phyloP scores from a whole-genome alignment of 73 alveolate species.

The Paraurostyla sp. region DNA sequence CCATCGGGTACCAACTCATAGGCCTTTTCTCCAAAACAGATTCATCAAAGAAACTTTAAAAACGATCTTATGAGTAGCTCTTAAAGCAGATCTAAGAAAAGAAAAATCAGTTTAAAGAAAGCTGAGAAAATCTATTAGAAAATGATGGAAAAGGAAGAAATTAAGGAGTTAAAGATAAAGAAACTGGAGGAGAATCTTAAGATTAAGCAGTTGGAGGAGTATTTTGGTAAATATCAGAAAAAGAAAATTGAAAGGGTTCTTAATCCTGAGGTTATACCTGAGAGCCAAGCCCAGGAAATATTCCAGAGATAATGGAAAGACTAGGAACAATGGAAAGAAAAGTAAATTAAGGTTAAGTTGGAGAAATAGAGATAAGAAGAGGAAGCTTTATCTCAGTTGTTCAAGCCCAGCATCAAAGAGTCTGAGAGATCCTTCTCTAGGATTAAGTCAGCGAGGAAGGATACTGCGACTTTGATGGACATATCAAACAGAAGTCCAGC shows the following conservation, averaged over 20 bases:
- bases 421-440: neutral
- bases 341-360: neutral
- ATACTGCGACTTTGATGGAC: neutral
- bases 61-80: neutral
- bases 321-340: neutral
- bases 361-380: neutral
- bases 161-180: neutral
- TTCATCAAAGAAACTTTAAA: neutral
- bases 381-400: neutral
- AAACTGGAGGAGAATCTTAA: conserved; percentile 8
- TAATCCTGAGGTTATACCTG: neutral
- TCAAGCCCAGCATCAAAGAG: neutral
- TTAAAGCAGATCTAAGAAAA: neutral
- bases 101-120: conserved; percentile 10
- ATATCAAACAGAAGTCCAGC: too few relatives aligned
- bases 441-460: neutral
- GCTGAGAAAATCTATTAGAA: neutral
- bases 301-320: conserved; percentile 26
- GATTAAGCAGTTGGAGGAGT: neutral
- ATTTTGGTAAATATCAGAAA: conserved; percentile 13
- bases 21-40: neutral
- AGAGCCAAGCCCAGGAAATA: neutral
- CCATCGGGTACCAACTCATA: neutral
- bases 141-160: neutral
- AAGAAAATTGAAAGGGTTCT: neutral